Conservation (phyloP, 2,329 filamentous ascomycete genomes). For the Colletotrichum sp. region DNA sequence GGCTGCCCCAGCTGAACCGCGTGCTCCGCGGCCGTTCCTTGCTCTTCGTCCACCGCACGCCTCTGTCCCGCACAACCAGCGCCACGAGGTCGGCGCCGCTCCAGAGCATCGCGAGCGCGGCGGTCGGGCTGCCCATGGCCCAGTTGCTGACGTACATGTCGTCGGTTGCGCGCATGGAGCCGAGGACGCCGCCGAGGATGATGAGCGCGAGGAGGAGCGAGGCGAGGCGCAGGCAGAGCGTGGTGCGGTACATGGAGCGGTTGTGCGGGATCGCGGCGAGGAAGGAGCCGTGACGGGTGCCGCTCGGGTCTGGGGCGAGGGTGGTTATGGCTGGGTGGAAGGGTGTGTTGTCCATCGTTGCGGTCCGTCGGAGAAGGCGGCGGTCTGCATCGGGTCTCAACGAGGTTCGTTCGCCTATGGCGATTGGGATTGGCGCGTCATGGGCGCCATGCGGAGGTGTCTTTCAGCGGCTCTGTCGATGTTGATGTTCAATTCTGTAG, state of each 20-base stretch:
- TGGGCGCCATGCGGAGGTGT: background rate
- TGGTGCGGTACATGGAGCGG: slow-evolving; percentile 16
- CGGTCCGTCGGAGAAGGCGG: background rate
- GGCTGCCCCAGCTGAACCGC: slow-evolving; percentile 6
- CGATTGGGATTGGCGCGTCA: background rate
- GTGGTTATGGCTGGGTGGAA: slow-evolving; percentile 14
- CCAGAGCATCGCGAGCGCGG: slow-evolving; percentile 2
- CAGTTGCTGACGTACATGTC: background rate
- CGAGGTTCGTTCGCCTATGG: background rate
- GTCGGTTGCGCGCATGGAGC: background rate
- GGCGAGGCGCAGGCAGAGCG: slow-evolving; percentile 3
- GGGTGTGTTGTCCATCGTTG: slow-evolving; percentile 19
- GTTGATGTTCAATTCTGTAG: background rate
- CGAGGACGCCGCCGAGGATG: slow-evolving; percentile 8
- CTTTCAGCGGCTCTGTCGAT: background rate
- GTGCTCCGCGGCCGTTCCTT: background rate
- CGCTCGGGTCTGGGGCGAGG: background rate
- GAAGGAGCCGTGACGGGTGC: slow-evolving; percentile 18
- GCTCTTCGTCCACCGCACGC: slow-evolving; percentile 7
- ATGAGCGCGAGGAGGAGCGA: slow-evolving; percentile 6
- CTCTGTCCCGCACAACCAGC: slow-evolving; percentile 1
- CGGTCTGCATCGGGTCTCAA: background rate
- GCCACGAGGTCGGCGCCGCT: background rate
- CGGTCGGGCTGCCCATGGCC: slow-evolving; percentile 2
- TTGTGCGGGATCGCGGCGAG: slow-evolving; percentile 19